Percentiles rank a stretch among this genome's conserved stretches.
Evolutionary conservation across 2,329 filamentous ascomycete species (phyloP).

Genomic region (Beauveria medogensis): DNA sequence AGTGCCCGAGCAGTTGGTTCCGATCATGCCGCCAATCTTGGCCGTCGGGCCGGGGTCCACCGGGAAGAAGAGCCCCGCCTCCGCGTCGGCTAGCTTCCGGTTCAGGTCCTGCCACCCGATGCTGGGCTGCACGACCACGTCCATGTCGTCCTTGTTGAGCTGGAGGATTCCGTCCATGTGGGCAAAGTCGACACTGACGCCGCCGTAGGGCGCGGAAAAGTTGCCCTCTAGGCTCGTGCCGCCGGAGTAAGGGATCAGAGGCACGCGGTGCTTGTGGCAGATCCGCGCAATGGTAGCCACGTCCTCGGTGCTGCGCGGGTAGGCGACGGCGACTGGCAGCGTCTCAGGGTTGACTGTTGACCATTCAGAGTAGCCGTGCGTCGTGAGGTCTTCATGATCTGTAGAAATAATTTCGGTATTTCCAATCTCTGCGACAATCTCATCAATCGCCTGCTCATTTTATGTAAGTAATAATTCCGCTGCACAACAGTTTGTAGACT

Average conservation of each 20-base stretch:
- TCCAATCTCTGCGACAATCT: constrained; percentile 42
- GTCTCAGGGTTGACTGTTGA: constrained; percentile 52
- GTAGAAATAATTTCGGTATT: constrained; percentile 52
- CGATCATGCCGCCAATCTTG: constrained; percentile 77
- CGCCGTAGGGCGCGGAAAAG: constrained; percentile 79
- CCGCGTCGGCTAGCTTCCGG: constrained; percentile 56
- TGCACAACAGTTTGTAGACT: constrained; percentile 3
- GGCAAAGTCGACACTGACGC: constrained; percentile 82
- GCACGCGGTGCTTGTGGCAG: constrained; percentile 71
- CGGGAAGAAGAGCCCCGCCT: constrained; percentile 78
- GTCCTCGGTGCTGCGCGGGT: constrained; percentile 52
- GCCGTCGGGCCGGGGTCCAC: constrained; percentile 72
- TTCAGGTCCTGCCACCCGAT: constrained; percentile 92
- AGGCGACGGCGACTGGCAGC: constrained; percentile 56
- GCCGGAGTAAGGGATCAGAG: constrained; percentile 80
- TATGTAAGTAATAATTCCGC: constrained; percentile 2
- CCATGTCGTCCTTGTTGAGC: constrained; percentile 82
- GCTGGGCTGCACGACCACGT: constrained; percentile 83
- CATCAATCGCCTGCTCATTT: constrained; percentile 40
- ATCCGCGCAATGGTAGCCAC: constrained; percentile 55
- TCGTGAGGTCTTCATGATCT: constrained; percentile 52
- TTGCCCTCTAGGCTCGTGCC: constrained; percentile 84
- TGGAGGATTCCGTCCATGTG: constrained; percentile 77
- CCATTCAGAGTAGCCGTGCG: constrained; percentile 62
- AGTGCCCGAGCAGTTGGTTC: constrained; percentile 69